Conservation (phyloP, 2,329 filamentous ascomycete species). For the Sporothrix globosa region DNA sequence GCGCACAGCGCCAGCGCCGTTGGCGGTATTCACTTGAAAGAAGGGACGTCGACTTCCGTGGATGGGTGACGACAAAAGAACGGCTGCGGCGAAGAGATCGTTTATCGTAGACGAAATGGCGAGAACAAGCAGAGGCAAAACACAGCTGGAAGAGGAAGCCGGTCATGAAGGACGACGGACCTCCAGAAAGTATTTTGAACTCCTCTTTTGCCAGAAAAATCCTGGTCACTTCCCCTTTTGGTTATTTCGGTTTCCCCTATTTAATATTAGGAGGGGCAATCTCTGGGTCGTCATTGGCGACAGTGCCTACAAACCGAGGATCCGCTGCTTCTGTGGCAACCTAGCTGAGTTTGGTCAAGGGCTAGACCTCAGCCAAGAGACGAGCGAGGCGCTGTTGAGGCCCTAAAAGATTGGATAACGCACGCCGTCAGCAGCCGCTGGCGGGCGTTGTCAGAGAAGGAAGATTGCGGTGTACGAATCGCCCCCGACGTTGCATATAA, state of each 20-base stretch:
- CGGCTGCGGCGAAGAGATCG: conserved; percentile 48
- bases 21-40: conserved; percentile 42
- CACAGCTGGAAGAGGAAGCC: conserved; percentile 53
- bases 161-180: conserved; percentile 50
- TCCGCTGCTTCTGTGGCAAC: conserved; percentile 34
- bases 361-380: conserved; percentile 18
- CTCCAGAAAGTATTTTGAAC: conserved; percentile 14
- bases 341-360: conserved; percentile 35
- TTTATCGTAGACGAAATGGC: conserved; percentile 51
- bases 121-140: conserved; percentile 52
- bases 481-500: conserved; percentile 31
- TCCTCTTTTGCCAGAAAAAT: background rate
- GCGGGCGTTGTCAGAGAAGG: conserved; percentile 21
- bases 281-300: conserved; percentile 35
- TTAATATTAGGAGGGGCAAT: conserved; percentile 33
- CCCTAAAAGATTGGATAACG: conserved; percentile 3
- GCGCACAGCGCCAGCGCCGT: conserved; percentile 43
- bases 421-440: conserved; percentile 16
- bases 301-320: conserved; percentile 27
- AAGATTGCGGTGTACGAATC: conserved; percentile 32
- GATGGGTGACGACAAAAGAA: conserved; percentile 49
- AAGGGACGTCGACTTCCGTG: conserved; percentile 46
- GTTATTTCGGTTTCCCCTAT: conserved; percentile 33
- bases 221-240: conserved; percentile 26
- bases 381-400: conserved; percentile 21